Evolutionary conservation across 2,329 filamentous ascomycete genomes (phyloP).

Genomic region (Beauveria medogensis): DNA sequence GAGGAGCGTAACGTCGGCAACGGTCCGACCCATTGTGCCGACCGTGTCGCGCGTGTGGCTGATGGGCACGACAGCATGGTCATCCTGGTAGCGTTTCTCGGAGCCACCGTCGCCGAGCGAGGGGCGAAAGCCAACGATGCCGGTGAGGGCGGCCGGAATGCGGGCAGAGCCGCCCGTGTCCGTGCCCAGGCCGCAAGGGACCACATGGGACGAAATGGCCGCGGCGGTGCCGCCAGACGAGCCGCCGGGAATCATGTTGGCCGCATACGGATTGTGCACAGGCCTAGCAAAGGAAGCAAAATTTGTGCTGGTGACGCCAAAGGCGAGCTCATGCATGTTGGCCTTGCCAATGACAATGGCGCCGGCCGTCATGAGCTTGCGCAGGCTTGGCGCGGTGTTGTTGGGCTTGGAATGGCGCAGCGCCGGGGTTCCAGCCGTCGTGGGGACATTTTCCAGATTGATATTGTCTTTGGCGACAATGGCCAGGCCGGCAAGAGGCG

Average conservation of each 20-base stretch:
- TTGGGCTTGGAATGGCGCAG: slow-evolving; percentile 6
- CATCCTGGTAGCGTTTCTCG: slow-evolving; percentile 13
- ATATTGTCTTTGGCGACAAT: slow-evolving; percentile 18
- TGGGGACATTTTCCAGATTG: slow-evolving; percentile 12
- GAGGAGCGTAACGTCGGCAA: slow-evolving; percentile 11
- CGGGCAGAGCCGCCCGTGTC: slow-evolving; percentile 16
- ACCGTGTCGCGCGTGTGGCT: slow-evolving; percentile 12
- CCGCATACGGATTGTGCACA: slow-evolving; percentile 14
- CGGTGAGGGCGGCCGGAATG: slow-evolving; percentile 16
- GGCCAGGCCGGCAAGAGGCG: slow-evolving; percentile 17
- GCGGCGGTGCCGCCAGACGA: slow-evolving; percentile 16
- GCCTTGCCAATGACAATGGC: slow-evolving; percentile 37
- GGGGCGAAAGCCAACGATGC: slow-evolving; percentile 15
- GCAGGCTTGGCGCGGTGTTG: slow-evolving; percentile 15
- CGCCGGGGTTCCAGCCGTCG: slow-evolving; percentile 14
- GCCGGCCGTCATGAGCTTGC: slow-evolving; percentile 18
- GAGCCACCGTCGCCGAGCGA: slow-evolving; percentile 14
- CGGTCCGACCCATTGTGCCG: slow-evolving; percentile 8
- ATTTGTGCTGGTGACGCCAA: slow-evolving; percentile 16
- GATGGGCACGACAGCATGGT: slow-evolving; percentile 9
- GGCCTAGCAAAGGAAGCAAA: slow-evolving; percentile 13
- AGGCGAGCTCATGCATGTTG: slow-evolving; percentile 35
- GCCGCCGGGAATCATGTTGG: slow-evolving; percentile 15
- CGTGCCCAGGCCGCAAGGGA: slow-evolving; percentile 16
- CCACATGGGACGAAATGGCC: slow-evolving; percentile 15